These are phyloP conservation scores for Stipa capillata DNA, from an alignment of 176 grass and related monocot genomes.

Conservation along the genomic window DNA sequence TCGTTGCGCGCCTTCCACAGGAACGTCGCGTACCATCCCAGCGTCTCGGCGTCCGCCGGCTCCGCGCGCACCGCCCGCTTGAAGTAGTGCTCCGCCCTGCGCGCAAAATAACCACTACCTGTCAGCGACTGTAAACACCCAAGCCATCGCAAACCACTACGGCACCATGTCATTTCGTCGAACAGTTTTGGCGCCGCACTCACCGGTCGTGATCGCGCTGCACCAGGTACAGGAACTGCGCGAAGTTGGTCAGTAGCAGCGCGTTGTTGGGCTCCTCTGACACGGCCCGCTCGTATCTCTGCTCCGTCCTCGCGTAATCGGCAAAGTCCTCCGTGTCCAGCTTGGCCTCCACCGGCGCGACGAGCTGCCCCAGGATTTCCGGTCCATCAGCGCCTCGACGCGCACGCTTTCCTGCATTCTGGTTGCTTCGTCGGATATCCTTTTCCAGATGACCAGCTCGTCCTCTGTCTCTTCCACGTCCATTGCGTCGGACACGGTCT, in stretches of 20 bases:
- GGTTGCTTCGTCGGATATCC: slow-evolving; percentile 53
- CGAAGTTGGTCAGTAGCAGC: slow-evolving; percentile 79
- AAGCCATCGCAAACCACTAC: not conserved
- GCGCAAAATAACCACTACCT: not conserved
- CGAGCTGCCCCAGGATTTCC: slow-evolving; percentile 45
- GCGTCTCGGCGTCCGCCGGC: slow-evolving; percentile 63
- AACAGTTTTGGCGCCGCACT: not conserved
- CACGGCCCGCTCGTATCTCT: slow-evolving; percentile 56
- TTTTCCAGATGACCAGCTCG: slow-evolving; percentile 47
- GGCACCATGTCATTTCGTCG: not conserved
- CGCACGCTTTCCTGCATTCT: slow-evolving; percentile 45
- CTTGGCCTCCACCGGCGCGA: slow-evolving; percentile 53
- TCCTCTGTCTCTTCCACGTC: slow-evolving; percentile 33
- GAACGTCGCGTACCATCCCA: slow-evolving; percentile 74
- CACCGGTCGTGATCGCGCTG: slow-evolving; percentile 75
- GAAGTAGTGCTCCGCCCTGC: slow-evolving; percentile 85
- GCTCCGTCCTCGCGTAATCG: slow-evolving; percentile 40
- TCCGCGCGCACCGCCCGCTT: slow-evolving; percentile 48
- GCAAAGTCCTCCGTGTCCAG: slow-evolving; percentile 21
- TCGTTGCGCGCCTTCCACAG: slow-evolving; percentile 80
- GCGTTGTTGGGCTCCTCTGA: slow-evolving; percentile 61
- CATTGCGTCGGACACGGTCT: not conserved
- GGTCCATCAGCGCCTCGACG: slow-evolving; percentile 55
- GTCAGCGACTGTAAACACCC: slow-evolving; percentile 5
- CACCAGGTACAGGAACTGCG: slow-evolving; percentile 72